These are phyloP conservation scores for Spinellus fusiger DNA, from an alignment of 192 early-diverging fungal species.

Conservation along the genomic window DNA sequence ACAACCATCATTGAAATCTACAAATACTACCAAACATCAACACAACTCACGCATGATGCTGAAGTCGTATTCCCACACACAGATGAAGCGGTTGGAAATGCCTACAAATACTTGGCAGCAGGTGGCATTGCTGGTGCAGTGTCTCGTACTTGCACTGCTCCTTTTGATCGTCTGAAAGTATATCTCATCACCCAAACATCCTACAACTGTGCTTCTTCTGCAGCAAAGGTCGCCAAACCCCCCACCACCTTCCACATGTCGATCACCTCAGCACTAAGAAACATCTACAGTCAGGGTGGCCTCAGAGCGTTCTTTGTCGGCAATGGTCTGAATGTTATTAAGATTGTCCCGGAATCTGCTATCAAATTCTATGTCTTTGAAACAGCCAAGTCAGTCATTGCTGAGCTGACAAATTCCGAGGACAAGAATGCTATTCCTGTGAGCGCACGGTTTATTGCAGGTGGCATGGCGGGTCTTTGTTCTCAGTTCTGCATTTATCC, in stretches of 20 bases:
- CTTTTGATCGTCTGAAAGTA: slow-evolving; percentile 68
- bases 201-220: background rate
- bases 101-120: slow-evolving; percentile 59
- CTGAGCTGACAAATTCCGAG: slow-evolving; percentile 31
- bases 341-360: slow-evolving; percentile 71
- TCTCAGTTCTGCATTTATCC: slow-evolving; percentile 74
- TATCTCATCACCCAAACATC: slow-evolving; percentile 44
- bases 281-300: slow-evolving; percentile 63
- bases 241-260: slow-evolving; percentile 21
- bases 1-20: slow-evolving; percentile 57
- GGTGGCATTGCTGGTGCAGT: slow-evolving; percentile 72
- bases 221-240: slow-evolving; percentile 12
- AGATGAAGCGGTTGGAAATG: slow-evolving; percentile 35
- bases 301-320: slow-evolving; percentile 64
- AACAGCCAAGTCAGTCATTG: slow-evolving; percentile 43
- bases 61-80: slow-evolving; percentile 59
- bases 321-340: slow-evolving; percentile 72
- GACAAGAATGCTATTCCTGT: slow-evolving; percentile 39
- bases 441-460: slow-evolving; percentile 58
- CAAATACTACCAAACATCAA: slow-evolving; percentile 52
- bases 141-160: slow-evolving; percentile 64
- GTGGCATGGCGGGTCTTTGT: slow-evolving; percentile 65
- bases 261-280: slow-evolving; percentile 34
- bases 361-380: slow-evolving; percentile 78
- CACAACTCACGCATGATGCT: slow-evolving; percentile 59